phyloP scores from a whole-genome alignment of 2,329 filamentous ascomycete genomes.

The Plenodomus biglobosus region DNA sequence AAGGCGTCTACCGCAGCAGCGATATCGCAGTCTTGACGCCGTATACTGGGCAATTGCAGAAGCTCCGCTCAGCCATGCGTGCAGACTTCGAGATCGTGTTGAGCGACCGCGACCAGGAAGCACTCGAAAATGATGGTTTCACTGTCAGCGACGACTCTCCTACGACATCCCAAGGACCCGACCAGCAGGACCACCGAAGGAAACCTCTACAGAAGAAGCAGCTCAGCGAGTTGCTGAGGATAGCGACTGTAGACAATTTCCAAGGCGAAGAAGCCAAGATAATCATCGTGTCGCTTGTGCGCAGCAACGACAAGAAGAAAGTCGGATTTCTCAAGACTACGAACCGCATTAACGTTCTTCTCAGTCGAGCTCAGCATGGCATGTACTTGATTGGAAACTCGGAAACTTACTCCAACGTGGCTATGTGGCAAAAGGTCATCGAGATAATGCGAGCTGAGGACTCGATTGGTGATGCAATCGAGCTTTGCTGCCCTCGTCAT shows the following conservation, averaged over 20 bases:
- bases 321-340: conserved; percentile 67
- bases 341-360: conserved; percentile 70
- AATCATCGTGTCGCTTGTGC: conserved; percentile 68
- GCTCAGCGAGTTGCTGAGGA: conserved; percentile 27
- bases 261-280: conserved; percentile 76
- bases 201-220: conserved; percentile 26
- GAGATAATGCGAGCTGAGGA: conserved; percentile 48
- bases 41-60: conserved; percentile 60
- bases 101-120: conserved; percentile 63
- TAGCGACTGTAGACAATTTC: conserved; percentile 74
- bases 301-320: conserved; percentile 62
- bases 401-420: conserved; percentile 57
- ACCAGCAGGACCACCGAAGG: conserved; percentile 5
- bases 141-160: background rate
- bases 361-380: conserved; percentile 67
- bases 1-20: conserved; percentile 60
- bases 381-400: conserved; percentile 74
- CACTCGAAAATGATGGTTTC: conserved; percentile 45
- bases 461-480: conserved; percentile 15
- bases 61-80: conserved; percentile 52
- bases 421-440: conserved; percentile 66
- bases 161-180: background rate
- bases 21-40: conserved; percentile 74
- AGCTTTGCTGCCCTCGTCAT: conserved; percentile 36
- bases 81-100: conserved; percentile 62